phyloP scores from a whole-genome alignment of 441 rosid genomes.

The Pelargonium cotyledonis region DNA sequence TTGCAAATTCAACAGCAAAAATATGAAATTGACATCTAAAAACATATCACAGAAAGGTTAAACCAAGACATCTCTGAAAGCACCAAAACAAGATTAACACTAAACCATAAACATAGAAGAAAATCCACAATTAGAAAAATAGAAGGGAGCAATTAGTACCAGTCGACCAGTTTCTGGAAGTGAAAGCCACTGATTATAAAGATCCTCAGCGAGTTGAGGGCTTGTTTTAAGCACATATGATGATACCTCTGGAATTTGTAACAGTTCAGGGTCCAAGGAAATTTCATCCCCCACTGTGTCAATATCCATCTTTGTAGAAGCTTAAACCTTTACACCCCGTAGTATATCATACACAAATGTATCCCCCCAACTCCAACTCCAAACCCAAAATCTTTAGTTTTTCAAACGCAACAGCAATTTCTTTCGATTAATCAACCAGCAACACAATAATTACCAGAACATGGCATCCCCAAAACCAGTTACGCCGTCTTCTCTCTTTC shows the following conservation, averaged over 20 bases:
- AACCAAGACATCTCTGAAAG: not conserved
- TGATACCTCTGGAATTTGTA: constrained; percentile 77
- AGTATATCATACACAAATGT: not conserved
- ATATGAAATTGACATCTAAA: not conserved
- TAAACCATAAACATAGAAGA: not conserved
- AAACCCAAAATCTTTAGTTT: constrained; percentile 18
- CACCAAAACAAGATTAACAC: not conserved
- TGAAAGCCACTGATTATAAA: constrained; percentile 90
- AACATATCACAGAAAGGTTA: not conserved
- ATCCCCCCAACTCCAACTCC: constrained; percentile 23
- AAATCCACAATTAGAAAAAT: not conserved
- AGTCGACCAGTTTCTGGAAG: constrained; percentile 74
- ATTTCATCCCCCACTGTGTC: constrained; percentile 56
- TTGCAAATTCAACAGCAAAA: not conserved
- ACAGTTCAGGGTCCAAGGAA: constrained; percentile 66
- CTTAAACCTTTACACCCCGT: not conserved
- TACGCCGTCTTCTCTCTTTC: not conserved
- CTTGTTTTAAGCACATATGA: constrained; percentile 57
- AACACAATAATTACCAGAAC: not conserved
- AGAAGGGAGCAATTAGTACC: constrained; percentile 33
- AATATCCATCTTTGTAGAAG: constrained; percentile 25
- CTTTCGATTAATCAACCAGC: not conserved
- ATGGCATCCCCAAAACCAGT: not conserved
- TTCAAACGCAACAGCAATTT: not conserved
- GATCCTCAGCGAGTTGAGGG: constrained; percentile 60